These are phyloP conservation scores for Pharus latifolius DNA, from an alignment of 176 grass and related monocot genomes.

Conservation along the genomic window DNA sequence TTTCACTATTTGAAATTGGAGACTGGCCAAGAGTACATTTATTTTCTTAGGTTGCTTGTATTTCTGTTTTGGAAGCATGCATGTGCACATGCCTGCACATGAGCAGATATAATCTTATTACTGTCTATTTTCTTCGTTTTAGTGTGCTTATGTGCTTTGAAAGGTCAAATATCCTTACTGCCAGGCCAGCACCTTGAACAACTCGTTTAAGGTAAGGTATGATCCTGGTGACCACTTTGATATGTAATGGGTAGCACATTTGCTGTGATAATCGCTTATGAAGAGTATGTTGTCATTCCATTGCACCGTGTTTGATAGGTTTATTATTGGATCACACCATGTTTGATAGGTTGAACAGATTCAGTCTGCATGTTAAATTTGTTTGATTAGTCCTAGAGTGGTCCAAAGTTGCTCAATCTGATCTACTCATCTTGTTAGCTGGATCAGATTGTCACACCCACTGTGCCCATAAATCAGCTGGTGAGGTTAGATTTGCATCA, in stretches of 20 bases:
- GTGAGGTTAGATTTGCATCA: background rate
- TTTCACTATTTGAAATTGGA: background rate
- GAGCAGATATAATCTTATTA: background rate
- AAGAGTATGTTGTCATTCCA: background rate
- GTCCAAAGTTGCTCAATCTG: slow-evolving; percentile 18
- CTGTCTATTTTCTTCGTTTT: background rate
- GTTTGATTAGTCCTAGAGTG: background rate
- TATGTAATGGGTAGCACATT: background rate
- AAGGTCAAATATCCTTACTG: slow-evolving; percentile 18
- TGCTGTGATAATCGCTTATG: background rate
- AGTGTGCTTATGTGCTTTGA: background rate
- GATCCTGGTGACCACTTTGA: background rate
- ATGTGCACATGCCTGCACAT: background rate
- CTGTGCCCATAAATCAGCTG: background rate
- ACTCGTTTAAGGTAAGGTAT: background rate
- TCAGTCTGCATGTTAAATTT: background rate
- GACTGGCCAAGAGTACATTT: background rate
- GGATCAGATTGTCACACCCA: slow-evolving; percentile 6
- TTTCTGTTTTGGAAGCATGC: background rate
- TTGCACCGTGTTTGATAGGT: background rate
- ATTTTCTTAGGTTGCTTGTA: background rate
- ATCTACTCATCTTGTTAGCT: slow-evolving; percentile 11
- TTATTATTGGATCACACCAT: background rate
- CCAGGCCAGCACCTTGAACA: background rate
- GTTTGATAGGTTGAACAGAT: slow-evolving; percentile 11